Percentiles rank a stretch among this genome's conserved stretches.
Conservation (phyloP, 768 basidiomycete genomes). For the Kwoniella sp. region DNA sequence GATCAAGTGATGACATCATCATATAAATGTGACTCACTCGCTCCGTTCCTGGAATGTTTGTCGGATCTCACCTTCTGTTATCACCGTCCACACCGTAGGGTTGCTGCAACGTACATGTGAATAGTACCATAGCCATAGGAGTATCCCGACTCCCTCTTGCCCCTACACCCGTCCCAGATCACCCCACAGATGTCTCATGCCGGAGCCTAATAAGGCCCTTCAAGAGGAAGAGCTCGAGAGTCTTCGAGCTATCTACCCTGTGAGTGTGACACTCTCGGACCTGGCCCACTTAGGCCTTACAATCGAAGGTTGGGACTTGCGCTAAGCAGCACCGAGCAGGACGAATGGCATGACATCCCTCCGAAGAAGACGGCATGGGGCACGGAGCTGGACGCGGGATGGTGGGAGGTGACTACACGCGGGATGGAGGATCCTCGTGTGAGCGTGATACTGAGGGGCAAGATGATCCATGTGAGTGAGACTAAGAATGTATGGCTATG, state of each 20-base stretch:
- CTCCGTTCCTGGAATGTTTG: too few species aligned
- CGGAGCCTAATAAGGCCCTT: constrained; percentile 31
- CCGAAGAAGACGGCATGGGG: constrained; percentile 46
- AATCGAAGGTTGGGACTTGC: too few species aligned
- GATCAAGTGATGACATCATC: constrained; percentile 12
- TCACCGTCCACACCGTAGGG: too few species aligned
- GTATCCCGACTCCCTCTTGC: not conserved
- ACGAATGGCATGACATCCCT: constrained; percentile 43
- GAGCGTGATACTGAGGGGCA: constrained; percentile 32
- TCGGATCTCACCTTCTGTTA: too few species aligned
- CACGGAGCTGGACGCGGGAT: constrained; percentile 33
- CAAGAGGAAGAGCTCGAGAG: constrained; percentile 44
- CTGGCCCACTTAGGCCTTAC: too few species aligned
- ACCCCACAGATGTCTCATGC: constrained; percentile 29
- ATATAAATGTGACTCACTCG: too few species aligned
- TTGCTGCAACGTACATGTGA: too few species aligned
- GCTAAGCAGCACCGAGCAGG: constrained; percentile 4
- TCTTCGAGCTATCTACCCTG: constrained; percentile 41
- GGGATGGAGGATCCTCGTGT: constrained; percentile 35
- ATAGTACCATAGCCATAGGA: not conserved
- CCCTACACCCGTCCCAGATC: not conserved
- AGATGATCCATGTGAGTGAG: constrained; percentile 32
- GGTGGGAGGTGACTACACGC: constrained; percentile 37
- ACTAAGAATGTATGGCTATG: not conserved
- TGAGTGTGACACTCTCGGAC: too few species aligned